phyloP scores from a whole-genome alignment of 768 basidiomycete species.

The Serpula lacrymans region DNA sequence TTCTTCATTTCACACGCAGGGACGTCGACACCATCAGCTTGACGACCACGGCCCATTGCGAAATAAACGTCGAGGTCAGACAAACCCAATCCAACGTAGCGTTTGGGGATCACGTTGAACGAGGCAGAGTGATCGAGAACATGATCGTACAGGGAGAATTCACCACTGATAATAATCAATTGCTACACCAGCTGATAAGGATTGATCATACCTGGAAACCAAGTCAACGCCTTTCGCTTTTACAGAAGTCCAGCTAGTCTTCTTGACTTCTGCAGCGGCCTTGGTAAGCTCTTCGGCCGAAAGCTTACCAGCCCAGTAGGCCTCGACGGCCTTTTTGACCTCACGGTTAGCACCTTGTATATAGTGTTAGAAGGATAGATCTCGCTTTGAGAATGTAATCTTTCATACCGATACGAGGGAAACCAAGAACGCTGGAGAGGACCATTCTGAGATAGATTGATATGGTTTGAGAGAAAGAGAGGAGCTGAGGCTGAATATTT shows the following conservation, averaged over 20 bases:
- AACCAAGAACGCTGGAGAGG: constrained; percentile 82
- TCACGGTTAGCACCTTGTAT: constrained; percentile 83
- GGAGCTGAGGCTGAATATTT: constrained; percentile 10
- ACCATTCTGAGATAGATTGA: constrained; percentile 75
- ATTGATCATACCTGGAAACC: constrained; percentile 74
- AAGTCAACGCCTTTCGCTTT: constrained; percentile 84
- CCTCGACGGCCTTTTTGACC: constrained; percentile 96
- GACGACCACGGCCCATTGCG: constrained; percentile 98
- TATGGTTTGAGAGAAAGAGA: constrained; percentile 12
- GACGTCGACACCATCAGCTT: constrained; percentile 91
- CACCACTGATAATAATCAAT: constrained; percentile 60
- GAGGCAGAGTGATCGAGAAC: constrained; percentile 95
- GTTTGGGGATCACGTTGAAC: constrained; percentile 96
- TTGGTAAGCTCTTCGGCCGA: constrained; percentile 85
- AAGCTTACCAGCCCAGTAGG: constrained; percentile 95
- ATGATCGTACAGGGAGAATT: constrained; percentile 98
- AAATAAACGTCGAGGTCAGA: constrained; percentile 95
- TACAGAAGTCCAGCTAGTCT: constrained; percentile 83
- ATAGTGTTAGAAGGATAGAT: constrained; percentile 6
- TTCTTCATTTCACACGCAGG: constrained; percentile 99
- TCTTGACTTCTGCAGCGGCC: constrained; percentile 83
- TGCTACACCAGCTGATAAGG: constrained; percentile 6
- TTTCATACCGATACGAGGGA: constrained; percentile 78
- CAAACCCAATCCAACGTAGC: constrained; percentile 83
- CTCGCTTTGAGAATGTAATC: background rate